phyloP scores from a whole-genome alignment of 2,329 filamentous ascomycete species.

The Plenodomus lindquistii region DNA sequence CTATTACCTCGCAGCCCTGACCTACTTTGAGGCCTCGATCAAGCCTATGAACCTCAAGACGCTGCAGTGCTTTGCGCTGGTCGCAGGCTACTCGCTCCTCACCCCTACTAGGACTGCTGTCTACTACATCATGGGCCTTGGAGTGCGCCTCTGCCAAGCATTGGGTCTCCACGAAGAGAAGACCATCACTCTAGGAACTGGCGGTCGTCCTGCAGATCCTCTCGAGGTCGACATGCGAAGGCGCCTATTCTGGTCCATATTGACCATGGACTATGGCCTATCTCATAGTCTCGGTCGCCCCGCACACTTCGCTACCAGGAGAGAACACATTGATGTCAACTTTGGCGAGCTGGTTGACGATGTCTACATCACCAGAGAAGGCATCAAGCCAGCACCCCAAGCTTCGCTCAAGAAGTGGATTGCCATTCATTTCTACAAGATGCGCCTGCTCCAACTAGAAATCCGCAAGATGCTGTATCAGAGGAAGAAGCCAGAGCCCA shows the following conservation, averaged over 20 bases:
- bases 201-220: slow-evolving; percentile 65
- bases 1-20: slow-evolving; percentile 89
- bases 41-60: slow-evolving; percentile 88
- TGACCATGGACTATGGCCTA: slow-evolving; percentile 85
- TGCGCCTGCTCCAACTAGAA: slow-evolving; percentile 85
- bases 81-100: slow-evolving; percentile 88
- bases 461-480: slow-evolving; percentile 86
- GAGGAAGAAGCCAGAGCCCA: slow-evolving; percentile 75
- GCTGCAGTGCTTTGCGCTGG: slow-evolving; percentile 83
- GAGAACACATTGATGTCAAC: slow-evolving; percentile 81
- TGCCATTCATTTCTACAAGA: slow-evolving; percentile 90
- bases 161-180: slow-evolving; percentile 86
- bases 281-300: slow-evolving; percentile 87
- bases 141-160: slow-evolving; percentile 85
- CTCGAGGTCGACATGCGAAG: slow-evolving; percentile 88
- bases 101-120: slow-evolving; percentile 91
- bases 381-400: slow-evolving; percentile 70
- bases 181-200: slow-evolving; percentile 70
- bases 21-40: slow-evolving; percentile 79
- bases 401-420: slow-evolving; percentile 82
- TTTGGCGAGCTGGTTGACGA: slow-evolving; percentile 86
- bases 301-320: slow-evolving; percentile 77
- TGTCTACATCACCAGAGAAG: slow-evolving; percentile 75
- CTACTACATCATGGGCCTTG: slow-evolving; percentile 90
- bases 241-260: slow-evolving; percentile 83